Evolutionary conservation across 345 rosid genomes (phyloP).

Genomic region (Bruguiera gymnorhiza): DNA sequence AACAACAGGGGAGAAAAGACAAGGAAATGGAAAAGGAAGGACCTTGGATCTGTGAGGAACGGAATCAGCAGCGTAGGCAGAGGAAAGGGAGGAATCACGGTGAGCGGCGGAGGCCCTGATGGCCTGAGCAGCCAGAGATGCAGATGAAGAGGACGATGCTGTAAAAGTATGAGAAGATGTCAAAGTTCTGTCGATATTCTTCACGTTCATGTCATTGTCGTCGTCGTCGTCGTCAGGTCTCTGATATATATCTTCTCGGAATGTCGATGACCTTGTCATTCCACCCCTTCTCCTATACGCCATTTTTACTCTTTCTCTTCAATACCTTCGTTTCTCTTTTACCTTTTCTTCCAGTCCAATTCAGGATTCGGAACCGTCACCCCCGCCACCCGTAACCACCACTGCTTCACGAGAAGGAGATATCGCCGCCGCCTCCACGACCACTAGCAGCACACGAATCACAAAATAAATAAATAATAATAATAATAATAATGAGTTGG

Average conservation of each 20-base stretch:
- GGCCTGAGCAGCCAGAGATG: slow-evolving; percentile 82
- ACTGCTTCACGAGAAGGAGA: neutral
- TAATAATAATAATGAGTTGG: neutral
- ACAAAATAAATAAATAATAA: neutral
- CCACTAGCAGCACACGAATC: neutral
- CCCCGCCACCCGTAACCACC: slow-evolving; percentile 10
- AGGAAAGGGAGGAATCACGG: slow-evolving; percentile 48
- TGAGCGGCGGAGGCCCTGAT: slow-evolving; percentile 71
- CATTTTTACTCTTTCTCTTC: slow-evolving; percentile 32
- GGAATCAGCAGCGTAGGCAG: slow-evolving; percentile 46
- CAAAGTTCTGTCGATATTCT: slow-evolving; percentile 15
- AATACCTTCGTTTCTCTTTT: too few species aligned
- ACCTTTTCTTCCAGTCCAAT: too few species aligned
- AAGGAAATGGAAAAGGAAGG: neutral
- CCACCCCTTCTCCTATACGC: slow-evolving; percentile 96
- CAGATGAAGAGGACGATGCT: slow-evolving; percentile 33
- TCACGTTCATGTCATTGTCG: slow-evolving; percentile 19
- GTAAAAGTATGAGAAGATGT: slow-evolving; percentile 37
- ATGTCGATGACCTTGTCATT: slow-evolving; percentile 62
- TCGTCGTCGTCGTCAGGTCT: slow-evolving; percentile 24
- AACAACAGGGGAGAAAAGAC: neutral
- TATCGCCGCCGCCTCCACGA: neutral
- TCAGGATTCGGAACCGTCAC: too few species aligned
- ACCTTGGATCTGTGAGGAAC: slow-evolving; percentile 58
- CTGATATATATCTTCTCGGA: slow-evolving; percentile 63